Evolutionary conservation across 106 monocot species (phyloP), one percentile per base, ranked within the genome.

Genomic region (Narthecium ossifragum): DNA sequence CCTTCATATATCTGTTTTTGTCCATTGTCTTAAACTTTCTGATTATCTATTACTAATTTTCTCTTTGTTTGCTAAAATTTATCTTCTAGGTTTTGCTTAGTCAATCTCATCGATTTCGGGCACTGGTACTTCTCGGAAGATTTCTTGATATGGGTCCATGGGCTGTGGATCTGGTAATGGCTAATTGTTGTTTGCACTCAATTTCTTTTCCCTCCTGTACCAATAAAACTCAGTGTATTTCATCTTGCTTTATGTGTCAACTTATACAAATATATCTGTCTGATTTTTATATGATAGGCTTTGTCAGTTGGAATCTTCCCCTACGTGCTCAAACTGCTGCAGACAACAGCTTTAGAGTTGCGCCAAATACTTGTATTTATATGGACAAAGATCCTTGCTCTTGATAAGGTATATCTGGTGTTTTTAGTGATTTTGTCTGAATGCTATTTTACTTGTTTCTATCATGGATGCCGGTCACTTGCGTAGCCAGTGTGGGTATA

Each of bases 91-190:
- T 94, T 75, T 75, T 94, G 67, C 85, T 94, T 46, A 90, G 94
- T 33, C 94, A 94, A 56, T 90, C 90, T 60, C 94, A 90, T 76
- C 75, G 94, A 61, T 90, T 86, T 70, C 76, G 80, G 27, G 94
- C 94, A 12, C 59, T 94, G 65, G 86, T 83, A 29, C 94, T 94
- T 68, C 86, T 94, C 22, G 94, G 94, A 49, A 86, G 94, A 81
- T 94, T 94, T 54, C 90, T 94, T 61, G 94, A 94, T 63, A 94
- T 94, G 94, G 94, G 94, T 47, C 70, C 83, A 33, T 94, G 94
- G 94, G 94, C 94, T 60, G 94, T 94, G 24, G 86, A 94, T 71
- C 62, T 80, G 94, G 94, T 90, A 83, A 34, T 6, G 25, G 15
- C 5, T 55, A 60, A 24, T 37, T 23, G 40, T 9, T 26, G 5